phyloP scores from a whole-genome alignment of 129 eudicot genomes.

The Tanacetum coccineum region DNA sequence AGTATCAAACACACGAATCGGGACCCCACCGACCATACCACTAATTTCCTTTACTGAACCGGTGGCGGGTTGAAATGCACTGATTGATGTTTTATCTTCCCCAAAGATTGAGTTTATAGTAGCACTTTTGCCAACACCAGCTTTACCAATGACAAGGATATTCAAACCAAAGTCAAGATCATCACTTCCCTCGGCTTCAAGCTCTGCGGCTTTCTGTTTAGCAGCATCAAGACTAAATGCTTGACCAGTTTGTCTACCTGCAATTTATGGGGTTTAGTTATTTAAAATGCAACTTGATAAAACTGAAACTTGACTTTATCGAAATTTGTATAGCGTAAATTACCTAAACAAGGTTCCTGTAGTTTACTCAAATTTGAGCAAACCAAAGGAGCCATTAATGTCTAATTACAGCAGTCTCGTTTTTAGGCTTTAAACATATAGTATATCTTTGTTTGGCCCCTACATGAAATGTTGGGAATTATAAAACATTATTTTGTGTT shows the following conservation, averaged over 20 bases:
- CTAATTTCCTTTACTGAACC: conserved; percentile 49
- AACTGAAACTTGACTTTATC: too few relatives aligned
- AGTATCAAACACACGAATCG: conserved; percentile 69
- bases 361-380: too few relatives aligned
- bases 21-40: conserved; percentile 74
- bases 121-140: conserved; percentile 98
- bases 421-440: too few relatives aligned
- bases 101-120: conserved; percentile 86
- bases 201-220: conserved; percentile 60
- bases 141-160: conserved; percentile 81
- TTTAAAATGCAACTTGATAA: too few relatives aligned
- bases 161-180: conserved; percentile 65
- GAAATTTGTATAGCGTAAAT: too few relatives aligned
- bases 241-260: conserved; percentile 71
- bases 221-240: conserved; percentile 68
- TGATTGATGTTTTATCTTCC: conserved; percentile 66
- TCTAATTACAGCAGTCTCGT: too few relatives aligned
- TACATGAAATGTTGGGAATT: too few relatives aligned
- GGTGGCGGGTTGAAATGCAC: conserved; percentile 80
- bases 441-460: too few relatives aligned
- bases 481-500: too few relatives aligned
- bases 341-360: too few relatives aligned
- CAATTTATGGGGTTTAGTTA: conserved; percentile 21
- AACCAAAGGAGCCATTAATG: too few relatives aligned
- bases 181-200: conserved; percentile 55